Evolutionary conservation across 257 asterid species (phyloP), one percentile per base, ranked within the genome.

Genomic region (Coffea canephora): DNA sequence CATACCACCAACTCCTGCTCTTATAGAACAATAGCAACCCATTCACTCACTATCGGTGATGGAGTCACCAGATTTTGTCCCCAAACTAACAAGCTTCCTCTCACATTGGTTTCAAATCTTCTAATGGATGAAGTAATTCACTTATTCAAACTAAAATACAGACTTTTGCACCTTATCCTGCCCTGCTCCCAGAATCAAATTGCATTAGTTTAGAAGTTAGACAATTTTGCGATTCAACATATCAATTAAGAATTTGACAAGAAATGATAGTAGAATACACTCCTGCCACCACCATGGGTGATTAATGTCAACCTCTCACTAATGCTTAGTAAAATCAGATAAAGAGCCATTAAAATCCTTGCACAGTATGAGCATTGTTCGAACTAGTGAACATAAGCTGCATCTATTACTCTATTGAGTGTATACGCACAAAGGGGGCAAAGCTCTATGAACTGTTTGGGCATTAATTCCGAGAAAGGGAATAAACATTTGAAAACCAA

Each of bases 401-500:
- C 75, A 71, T 13, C 19, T 45, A 45, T 10, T 71, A 71, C 23
- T 71, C 59, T 71, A 45, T 8, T n/a, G 69, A 19, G 36, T 0
- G 36, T 57, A 18, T 12, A 65, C 25, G 69, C 36, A 64, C 36
- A 64, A n/a, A 7, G 46, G 54, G 15, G 23, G 61, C 8, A n/a
- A 5, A 72, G 21, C 31, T 43, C 10, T 31, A 52, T n/a, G 57
- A 16, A 16, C n/a, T 45, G 77, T 21, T 36, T n/a, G 65, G 52
- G 77, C 13, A 67, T 43, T 3, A 34, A 72, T 48, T 43, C 16
- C 72, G n/a, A 65, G 36, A 75, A 54, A n/a, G 49, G 41, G n/a
- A 21, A 80, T 36, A 21, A 27, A 64, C 41, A 79, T 66, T 69
- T 54, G 74, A 77, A 80, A 78, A 90, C 97, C 75, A 84, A 96